These are phyloP conservation scores for Blastomyces gilchristii DNA, from an alignment of 2,329 filamentous ascomycete genomes.

Conservation along the genomic window DNA sequence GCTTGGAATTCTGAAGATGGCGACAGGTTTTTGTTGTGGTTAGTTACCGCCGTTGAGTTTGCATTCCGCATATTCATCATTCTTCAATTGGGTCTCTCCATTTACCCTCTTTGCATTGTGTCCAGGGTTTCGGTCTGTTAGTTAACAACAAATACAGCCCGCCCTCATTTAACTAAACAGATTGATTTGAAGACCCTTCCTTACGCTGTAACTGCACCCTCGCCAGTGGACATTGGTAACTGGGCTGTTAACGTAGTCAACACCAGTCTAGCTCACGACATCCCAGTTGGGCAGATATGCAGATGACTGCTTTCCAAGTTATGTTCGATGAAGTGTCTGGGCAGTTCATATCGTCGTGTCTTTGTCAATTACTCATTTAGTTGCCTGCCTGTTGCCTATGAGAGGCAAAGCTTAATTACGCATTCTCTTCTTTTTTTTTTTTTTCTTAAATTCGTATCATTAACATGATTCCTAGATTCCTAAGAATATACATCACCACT, in stretches of 20 bases:
- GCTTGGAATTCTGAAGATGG: background rate
- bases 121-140: background rate
- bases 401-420: background rate
- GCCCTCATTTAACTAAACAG: background rate
- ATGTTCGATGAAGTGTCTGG: background rate
- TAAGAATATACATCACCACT: background rate
- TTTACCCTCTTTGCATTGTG: background rate
- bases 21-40: background rate
- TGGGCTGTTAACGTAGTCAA: background rate
- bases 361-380: background rate
- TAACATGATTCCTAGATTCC: background rate
- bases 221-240: background rate
- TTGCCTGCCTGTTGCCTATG: background rate
- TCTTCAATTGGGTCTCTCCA: background rate
- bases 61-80: background rate
- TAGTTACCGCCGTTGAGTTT: background rate
- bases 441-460: background rate
- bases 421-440: background rate
- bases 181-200: background rate
- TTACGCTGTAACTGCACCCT: background rate
- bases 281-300: background rate
- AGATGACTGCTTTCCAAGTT: background rate
- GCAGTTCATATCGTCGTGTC: background rate
- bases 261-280: background rate
- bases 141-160: no score